phyloP scores from a whole-genome alignment of 1,139 yeast genomes.

The Debaryomyces coudertii region DNA sequence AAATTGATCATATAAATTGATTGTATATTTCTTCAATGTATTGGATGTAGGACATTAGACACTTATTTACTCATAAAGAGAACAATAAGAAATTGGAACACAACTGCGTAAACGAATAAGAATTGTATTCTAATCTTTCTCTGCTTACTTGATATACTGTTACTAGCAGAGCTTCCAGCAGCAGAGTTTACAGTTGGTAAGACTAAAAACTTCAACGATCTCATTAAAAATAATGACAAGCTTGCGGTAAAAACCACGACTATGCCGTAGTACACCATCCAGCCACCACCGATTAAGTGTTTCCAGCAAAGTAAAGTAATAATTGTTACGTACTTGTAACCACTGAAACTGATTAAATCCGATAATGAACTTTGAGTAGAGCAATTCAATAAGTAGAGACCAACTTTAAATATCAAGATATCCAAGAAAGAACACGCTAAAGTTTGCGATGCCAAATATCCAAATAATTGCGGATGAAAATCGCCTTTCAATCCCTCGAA shows the following conservation, averaged over 20 bases:
- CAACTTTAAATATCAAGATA: constrained; percentile 46
- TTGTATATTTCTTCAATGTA: background rate
- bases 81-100: constrained; percentile 64
- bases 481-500: constrained; percentile 86
- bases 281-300: constrained; percentile 38
- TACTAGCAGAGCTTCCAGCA: constrained; percentile 47
- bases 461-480: constrained; percentile 92
- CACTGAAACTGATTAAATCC: constrained; percentile 88
- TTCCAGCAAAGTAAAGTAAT: constrained; percentile 57
- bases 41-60: background rate
- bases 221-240: constrained; percentile 72
- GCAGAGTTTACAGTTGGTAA: constrained; percentile 55
- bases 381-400: constrained; percentile 51
- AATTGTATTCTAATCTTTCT: constrained; percentile 85
- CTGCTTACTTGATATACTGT: constrained; percentile 64
- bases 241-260: constrained; percentile 49
- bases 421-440: constrained; percentile 82
- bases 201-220: constrained; percentile 80
- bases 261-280: constrained; percentile 42
- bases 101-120: constrained; percentile 81
- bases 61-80: constrained; percentile 39
- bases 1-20: background rate
- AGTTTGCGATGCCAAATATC: constrained; percentile 88
- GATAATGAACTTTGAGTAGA: constrained; percentile 61
- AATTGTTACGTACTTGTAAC: constrained; percentile 90